Evolutionary conservation across 768 basidiomycete genomes (phyloP).

Genomic region (Leccinum incarnatum): DNA sequence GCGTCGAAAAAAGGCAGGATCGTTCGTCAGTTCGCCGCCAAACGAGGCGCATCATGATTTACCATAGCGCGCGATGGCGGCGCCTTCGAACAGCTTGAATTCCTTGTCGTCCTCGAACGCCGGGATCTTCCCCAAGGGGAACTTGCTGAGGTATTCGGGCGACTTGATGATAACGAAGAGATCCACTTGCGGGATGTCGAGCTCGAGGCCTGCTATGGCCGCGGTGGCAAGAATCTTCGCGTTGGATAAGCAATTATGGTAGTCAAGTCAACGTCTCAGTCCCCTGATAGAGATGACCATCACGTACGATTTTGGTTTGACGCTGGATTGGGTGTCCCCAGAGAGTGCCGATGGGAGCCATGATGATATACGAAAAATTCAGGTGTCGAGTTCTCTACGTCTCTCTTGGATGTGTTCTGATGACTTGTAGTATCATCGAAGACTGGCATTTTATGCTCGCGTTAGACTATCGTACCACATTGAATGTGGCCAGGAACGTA

Average conservation of each 20-base stretch:
- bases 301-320: constrained; percentile 29
- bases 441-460: constrained; percentile 11
- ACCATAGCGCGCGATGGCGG: constrained; percentile 29
- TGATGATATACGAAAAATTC: constrained; percentile 15
- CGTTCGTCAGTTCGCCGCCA: not conserved
- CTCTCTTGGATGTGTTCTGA: not conserved
- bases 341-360: constrained; percentile 27
- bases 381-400: not conserved
- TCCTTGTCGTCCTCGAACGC: constrained; percentile 25
- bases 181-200: constrained; percentile 23
- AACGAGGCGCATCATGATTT: not conserved
- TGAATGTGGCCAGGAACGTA: not conserved
- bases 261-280: not conserved
- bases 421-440: not conserved
- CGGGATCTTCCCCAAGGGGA: constrained; percentile 29
- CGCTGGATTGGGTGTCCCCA: constrained; percentile 26
- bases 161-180: constrained; percentile 24
- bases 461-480: not conserved
- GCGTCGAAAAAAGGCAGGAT: not conserved
- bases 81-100: constrained; percentile 28
- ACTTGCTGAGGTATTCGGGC: constrained; percentile 29
- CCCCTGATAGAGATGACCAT: not conserved
- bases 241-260: not conserved
- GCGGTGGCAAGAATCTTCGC: constrained; percentile 26
- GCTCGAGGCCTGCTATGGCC: constrained; percentile 24